Evolutionary conservation across 345 rosid species (phyloP).

Genomic region (Streptanthus diversifolius): DNA sequence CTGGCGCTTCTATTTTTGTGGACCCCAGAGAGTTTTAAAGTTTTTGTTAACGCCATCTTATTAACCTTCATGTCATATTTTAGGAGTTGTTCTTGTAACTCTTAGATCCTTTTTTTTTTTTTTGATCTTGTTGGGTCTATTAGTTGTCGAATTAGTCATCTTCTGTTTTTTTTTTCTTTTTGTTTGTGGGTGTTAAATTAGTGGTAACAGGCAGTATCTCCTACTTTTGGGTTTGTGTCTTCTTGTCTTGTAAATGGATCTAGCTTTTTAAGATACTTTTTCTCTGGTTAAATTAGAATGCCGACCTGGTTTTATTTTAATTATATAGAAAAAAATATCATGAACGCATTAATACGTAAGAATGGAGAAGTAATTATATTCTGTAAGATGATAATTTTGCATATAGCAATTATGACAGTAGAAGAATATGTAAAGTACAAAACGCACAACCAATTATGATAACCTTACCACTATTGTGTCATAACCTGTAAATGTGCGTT

Average conservation of each 20-base stretch:
- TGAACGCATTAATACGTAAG: neutral
- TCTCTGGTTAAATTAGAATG: conserved; percentile 18
- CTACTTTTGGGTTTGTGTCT: conserved; percentile 36
- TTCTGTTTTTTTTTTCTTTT: neutral
- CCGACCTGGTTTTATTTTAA: conserved; percentile 5
- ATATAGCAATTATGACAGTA: neutral
- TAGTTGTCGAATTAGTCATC: neutral
- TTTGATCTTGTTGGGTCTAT: neutral
- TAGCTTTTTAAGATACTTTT: conserved; percentile 35
- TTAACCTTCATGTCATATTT: neutral
- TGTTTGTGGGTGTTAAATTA: conserved; percentile 21
- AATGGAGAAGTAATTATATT: neutral
- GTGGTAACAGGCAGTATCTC: conserved; percentile 32
- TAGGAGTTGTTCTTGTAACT: neutral
- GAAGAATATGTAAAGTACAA: neutral
- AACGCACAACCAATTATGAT: neutral
- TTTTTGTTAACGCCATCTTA: neutral
- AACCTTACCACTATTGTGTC: neutral
- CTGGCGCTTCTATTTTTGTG: conserved; percentile 82
- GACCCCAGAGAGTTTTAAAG: conserved; percentile 85
- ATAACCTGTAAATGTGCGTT: neutral
- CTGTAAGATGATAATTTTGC: neutral
- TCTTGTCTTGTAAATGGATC: conserved; percentile 41
- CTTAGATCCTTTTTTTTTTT: neutral
- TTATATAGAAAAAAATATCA: neutral